phyloP scores from a whole-genome alignment of 2,329 filamentous ascomycete genomes.

The Passalora sequoiae region DNA sequence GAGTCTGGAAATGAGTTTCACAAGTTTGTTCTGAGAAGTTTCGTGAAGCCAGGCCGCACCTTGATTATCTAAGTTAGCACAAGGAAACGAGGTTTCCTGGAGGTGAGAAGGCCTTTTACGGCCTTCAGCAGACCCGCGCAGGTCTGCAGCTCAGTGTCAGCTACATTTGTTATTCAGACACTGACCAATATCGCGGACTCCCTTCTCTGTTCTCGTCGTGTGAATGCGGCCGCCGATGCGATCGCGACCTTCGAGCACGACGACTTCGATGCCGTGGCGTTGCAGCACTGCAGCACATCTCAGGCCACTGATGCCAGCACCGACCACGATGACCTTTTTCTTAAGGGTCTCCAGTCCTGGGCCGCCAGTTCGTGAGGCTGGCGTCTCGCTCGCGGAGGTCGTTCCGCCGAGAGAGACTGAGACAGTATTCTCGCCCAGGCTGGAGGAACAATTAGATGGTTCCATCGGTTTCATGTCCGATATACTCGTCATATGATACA shows the following conservation, averaged over 20 bases:
- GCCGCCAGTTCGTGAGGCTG: slow-evolving; percentile 13
- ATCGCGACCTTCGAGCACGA: slow-evolving; percentile 34
- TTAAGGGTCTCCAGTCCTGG: slow-evolving; percentile 18
- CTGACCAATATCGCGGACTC: slow-evolving; percentile 26
- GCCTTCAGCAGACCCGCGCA: slow-evolving; percentile 26
- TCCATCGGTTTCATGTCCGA: slow-evolving; percentile 18
- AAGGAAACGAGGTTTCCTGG: slow-evolving; percentile 19
- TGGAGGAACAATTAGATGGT: slow-evolving; percentile 25
- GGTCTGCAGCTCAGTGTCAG: slow-evolving; percentile 30
- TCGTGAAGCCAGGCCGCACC: slow-evolving; percentile 45
- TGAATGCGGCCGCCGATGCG: slow-evolving; percentile 38
- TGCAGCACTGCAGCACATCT: slow-evolving; percentile 35
- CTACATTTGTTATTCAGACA: slow-evolving; percentile 23
- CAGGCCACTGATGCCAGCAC: slow-evolving; percentile 36
- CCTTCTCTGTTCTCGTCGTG: slow-evolving; percentile 36
- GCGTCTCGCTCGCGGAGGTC: slow-evolving; percentile 21
- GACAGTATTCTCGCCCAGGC: slow-evolving; percentile 19
- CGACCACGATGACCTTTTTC: slow-evolving; percentile 33
- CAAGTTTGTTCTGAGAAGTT: slow-evolving; percentile 42
- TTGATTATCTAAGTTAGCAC: slow-evolving; percentile 22
- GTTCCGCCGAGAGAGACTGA: slow-evolving; percentile 18
- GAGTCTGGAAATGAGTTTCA: slow-evolving; percentile 40
- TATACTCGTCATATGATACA: slow-evolving; percentile 22
- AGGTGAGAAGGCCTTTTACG: slow-evolving; percentile 24
- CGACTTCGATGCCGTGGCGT: slow-evolving; percentile 34